Percentiles rank a stretch among this genome's conserved stretches.
Conservation (phyloP, 106 monocot genomes). For the Amphibolis antarctica region DNA sequence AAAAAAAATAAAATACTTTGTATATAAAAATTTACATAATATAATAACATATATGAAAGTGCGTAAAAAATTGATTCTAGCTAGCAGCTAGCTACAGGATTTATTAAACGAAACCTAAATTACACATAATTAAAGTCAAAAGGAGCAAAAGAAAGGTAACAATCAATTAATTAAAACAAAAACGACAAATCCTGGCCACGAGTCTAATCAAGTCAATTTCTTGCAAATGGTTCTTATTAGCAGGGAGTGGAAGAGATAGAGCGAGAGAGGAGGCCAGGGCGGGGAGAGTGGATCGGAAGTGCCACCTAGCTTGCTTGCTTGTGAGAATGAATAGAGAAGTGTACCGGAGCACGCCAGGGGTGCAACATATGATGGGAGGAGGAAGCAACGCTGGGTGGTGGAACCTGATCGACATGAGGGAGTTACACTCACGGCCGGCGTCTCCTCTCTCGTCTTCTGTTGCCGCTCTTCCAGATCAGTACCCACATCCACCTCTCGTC, state of each 20-base stretch:
- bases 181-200: background rate
- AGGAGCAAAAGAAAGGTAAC: background rate
- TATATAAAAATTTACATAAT: no score
- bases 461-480: conserved; percentile 14
- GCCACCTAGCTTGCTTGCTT: no score
- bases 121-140: no score
- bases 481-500: conserved; percentile 14
- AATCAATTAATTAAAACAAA: background rate
- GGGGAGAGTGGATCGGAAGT: no score
- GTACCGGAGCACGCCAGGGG: conserved; percentile 31
- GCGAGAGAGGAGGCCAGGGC: background rate
- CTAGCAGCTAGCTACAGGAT: no score
- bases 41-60: no score
- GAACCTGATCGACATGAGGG: conserved; percentile 14
- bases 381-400: conserved; percentile 32
- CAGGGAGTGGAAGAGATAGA: background rate
- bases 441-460: conserved; percentile 22
- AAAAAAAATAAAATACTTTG: no score
- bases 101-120: no score
- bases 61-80: no score
- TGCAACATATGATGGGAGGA: conserved; percentile 50
- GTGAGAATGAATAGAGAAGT: conserved; percentile 44
- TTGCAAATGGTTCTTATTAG: background rate
- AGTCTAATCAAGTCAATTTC: no score
- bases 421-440: conserved; percentile 18